These are phyloP conservation scores for Microdochium nivale DNA, from an alignment of 2,329 filamentous ascomycete species.

Conservation along the genomic window DNA sequence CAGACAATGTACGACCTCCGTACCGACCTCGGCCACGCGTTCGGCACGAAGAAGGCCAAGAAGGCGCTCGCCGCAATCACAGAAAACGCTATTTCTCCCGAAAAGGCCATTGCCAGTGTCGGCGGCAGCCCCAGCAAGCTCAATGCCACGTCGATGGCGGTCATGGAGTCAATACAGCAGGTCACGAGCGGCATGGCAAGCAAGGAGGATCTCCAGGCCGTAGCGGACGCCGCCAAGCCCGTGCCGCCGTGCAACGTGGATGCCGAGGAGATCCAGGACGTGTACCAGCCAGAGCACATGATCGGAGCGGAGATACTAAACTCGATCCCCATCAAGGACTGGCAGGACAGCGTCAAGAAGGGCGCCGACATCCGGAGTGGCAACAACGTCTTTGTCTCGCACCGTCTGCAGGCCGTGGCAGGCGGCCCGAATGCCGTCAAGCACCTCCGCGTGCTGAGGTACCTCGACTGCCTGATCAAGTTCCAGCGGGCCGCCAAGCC, in stretches of 20 bases:
- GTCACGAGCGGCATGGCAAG: constrained; percentile 59
- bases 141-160: constrained; percentile 45
- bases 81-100: constrained; percentile 55
- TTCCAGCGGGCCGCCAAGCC: constrained; percentile 44
- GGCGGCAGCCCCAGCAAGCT: constrained; percentile 37
- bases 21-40: constrained; percentile 65
- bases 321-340: constrained; percentile 61
- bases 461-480: constrained; percentile 47
- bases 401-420: constrained; percentile 46
- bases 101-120: constrained; percentile 19
- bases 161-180: constrained; percentile 55
- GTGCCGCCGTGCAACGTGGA: constrained; percentile 61
- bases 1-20: constrained; percentile 53
- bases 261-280: constrained; percentile 60
- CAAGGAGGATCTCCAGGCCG: constrained; percentile 54
- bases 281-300: constrained; percentile 59
- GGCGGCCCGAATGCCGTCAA: constrained; percentile 42
- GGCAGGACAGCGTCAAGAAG: constrained; percentile 58
- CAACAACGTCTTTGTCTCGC: constrained; percentile 55
- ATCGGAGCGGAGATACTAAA: constrained; percentile 61
- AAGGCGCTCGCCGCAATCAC: constrained; percentile 54
- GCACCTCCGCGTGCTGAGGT: constrained; percentile 51
- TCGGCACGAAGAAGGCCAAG: constrained; percentile 79
- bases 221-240: constrained; percentile 60
- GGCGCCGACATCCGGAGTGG: constrained; percentile 43